Conservation (phyloP, 257 asterid genomes). For the Sherardia arvensis region DNA sequence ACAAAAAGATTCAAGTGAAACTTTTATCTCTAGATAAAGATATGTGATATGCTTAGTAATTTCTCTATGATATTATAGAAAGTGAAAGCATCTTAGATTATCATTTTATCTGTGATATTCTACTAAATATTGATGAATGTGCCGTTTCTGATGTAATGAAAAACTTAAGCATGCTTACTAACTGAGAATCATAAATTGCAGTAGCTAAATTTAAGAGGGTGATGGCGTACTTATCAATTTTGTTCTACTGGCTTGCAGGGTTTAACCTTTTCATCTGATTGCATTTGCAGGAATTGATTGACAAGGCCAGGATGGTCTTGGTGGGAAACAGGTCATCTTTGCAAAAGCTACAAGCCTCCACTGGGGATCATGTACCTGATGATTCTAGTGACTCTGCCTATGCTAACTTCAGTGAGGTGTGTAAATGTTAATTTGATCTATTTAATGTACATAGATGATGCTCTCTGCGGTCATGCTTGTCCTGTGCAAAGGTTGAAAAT, state of each 20-base stretch:
- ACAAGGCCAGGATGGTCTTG: slow-evolving; percentile 67
- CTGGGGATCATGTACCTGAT: slow-evolving; percentile 41
- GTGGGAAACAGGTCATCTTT: slow-evolving; percentile 69
- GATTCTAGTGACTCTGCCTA: slow-evolving; percentile 60
- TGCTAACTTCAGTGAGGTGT: slow-evolving; percentile 68
- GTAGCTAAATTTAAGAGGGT: slow-evolving; percentile 1
- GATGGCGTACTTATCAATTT: background rate
- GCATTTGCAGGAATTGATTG: slow-evolving; percentile 70
- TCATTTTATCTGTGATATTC: background rate
- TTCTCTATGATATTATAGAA: background rate
- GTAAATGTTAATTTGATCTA: background rate
- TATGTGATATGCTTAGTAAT: background rate
- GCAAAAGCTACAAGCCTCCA: slow-evolving; percentile 63
- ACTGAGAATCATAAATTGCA: background rate
- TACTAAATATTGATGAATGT: background rate
- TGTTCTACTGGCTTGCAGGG: slow-evolving; percentile 1
- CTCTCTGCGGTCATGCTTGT: background rate
- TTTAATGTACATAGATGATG: background rate
- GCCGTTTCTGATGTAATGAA: background rate
- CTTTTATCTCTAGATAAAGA: background rate
- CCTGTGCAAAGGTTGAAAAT: background rate
- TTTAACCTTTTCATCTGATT: background rate
- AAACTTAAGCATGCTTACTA: background rate
- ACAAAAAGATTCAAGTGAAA: background rate
- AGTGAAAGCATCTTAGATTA: too few relatives aligned